Evolutionary conservation across 2,329 filamentous ascomycete genomes (phyloP).

Genomic region (Pseudocercospora fijiensis): DNA sequence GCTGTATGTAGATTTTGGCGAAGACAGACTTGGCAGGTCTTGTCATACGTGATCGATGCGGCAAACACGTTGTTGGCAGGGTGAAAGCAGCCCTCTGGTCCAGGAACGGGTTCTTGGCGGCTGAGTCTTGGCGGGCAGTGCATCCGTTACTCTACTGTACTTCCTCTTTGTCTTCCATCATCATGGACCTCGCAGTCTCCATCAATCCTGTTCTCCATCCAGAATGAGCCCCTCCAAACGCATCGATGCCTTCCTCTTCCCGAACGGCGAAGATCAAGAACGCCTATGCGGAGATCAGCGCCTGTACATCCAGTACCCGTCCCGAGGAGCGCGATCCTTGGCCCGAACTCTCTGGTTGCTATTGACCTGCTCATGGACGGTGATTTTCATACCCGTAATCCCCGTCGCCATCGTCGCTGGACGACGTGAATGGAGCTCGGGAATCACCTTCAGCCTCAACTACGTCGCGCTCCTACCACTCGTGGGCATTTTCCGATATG

Average conservation of each 20-base stretch:
- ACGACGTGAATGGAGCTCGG: neutral
- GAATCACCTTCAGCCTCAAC: neutral
- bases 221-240: slow-evolving; percentile 1
- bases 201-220: neutral
- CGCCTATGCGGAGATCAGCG: neutral
- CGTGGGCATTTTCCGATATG: neutral
- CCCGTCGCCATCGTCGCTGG: slow-evolving; percentile 5
- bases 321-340: neutral
- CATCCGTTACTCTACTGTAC: neutral
- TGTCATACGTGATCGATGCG: neutral
- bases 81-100: neutral
- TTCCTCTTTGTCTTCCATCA: no score
- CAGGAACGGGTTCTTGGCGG: neutral
- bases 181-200: neutral
- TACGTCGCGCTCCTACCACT: slow-evolving; percentile 3
- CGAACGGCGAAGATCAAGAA: neutral
- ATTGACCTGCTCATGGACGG: slow-evolving; percentile 6
- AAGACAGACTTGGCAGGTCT: neutral
- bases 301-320: neutral
- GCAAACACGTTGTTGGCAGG: neutral
- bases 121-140: neutral
- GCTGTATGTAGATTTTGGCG: neutral
- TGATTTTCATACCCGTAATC: neutral
- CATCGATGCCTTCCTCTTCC: neutral
- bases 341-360: slow-evolving; percentile 6